Percentiles rank a stretch among this genome's conserved stretches.
phyloP scores from a whole-genome alignment of 73 alveolate species.

The Paramecium tetraurelia region DNA sequence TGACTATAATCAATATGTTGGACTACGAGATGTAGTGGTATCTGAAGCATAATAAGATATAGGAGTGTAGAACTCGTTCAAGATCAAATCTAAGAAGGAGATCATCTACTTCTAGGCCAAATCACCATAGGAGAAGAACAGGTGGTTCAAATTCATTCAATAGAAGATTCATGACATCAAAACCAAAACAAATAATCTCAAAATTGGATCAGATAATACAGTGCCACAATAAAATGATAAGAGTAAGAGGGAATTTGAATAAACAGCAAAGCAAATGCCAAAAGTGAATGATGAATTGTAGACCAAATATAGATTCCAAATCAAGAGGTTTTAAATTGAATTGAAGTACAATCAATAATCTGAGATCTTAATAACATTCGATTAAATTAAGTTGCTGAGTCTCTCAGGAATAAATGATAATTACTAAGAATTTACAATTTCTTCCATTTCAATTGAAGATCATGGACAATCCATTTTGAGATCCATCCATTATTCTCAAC shows the following conservation, averaged over 20 bases:
- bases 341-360: not conserved
- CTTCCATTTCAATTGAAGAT: not conserved
- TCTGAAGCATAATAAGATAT: slow-evolving; percentile 6
- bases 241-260: not conserved
- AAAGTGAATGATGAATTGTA: not conserved
- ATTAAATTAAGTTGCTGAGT: not conserved
- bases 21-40: not conserved
- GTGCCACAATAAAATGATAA: not conserved
- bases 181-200: not conserved
- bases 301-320: not conserved
- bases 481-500: slow-evolving; percentile 11
- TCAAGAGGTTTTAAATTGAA: not conserved
- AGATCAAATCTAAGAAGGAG: slow-evolving; percentile 14
- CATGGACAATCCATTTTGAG: not conserved
- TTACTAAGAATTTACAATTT: not conserved
- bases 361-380: not conserved
- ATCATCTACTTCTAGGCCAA: not conserved
- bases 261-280: not conserved
- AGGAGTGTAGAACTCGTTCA: not conserved
- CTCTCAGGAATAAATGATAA: not conserved
- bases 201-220: not conserved
- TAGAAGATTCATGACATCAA: not conserved
- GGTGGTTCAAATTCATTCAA: slow-evolving; percentile 31
- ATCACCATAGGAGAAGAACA: not conserved
- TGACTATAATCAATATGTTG: not conserved